Evolutionary conservation across 345 rosid species (phyloP), one percentile per base, ranked within the genome.

Genomic region (Tarenaya hassleriana): DNA sequence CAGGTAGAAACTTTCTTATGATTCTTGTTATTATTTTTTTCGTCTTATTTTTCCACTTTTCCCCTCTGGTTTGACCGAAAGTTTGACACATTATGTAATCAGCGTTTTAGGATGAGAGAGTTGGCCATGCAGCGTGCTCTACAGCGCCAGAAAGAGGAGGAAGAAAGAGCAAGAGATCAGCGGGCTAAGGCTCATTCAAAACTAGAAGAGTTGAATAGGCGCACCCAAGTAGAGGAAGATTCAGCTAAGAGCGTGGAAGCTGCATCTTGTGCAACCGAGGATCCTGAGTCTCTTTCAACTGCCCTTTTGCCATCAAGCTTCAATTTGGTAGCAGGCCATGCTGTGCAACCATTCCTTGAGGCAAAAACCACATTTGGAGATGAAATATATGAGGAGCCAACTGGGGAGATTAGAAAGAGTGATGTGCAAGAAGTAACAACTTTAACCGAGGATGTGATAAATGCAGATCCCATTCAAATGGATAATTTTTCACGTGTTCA

Each of bases 181-280:
- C 88, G 72, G 66, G 95, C 95, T 47, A 92, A 77, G 81, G 88
- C 97, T 58, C 74, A 58, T 35, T 85, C 81, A 52, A 92, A 92
- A 70, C 67, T 80, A 58, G 89, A 78, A 68, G 99, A 83, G 68
- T 64, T 94, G 76, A 72, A 92, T 70, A 80, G 80, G 74, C 94
- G 87, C 45, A 62, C 77, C 6, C 79, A 69, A 69, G 65, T 64
- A 29, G 89, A 81, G 52, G 66, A 67, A 69, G 64, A 54, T 33
- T 64, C 72, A 52, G 66, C 54, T 56, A 77, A 74, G 50, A 48
- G 45, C 24, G 78, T 71, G 70, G 72, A 50, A 41, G 62, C 53
- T 56, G 58, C 54, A 46, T 45, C 83, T 7, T 33, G 47, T 50
- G 56, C 68, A 58, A 73, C 60, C 65, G 79, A 69, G 35, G 78